Percentiles rank a stretch among this genome's conserved stretches.
These are phyloP conservation scores for Saturnispora galanensis DNA, from an alignment of 805 yeast species.

Conservation along the genomic window DNA sequence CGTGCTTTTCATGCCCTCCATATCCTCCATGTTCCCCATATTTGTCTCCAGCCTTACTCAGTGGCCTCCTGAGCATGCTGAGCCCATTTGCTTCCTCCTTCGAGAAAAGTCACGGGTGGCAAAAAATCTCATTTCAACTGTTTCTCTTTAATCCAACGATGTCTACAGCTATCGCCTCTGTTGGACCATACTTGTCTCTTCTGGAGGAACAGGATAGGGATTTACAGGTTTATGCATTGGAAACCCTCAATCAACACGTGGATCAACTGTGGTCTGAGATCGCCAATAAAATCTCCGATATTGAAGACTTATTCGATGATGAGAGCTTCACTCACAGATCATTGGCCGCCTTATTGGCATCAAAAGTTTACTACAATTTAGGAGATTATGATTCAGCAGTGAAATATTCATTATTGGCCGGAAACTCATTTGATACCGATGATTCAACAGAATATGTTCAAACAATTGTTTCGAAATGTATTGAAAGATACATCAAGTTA, in stretches of 20 bases:
- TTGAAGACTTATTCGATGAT: slow-evolving; percentile 89
- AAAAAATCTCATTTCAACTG: neutral
- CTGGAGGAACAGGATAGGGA: slow-evolving; percentile 70
- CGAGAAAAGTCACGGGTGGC: slow-evolving; percentile 6
- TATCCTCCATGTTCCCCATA: no score
- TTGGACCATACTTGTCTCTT: slow-evolving; percentile 87
- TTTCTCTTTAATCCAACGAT: slow-evolving; percentile 8
- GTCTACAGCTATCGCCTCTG: slow-evolving; percentile 44
- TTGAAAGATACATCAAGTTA: slow-evolving; percentile 64
- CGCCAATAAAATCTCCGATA: slow-evolving; percentile 77
- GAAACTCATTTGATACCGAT: slow-evolving; percentile 61
- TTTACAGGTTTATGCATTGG: slow-evolving; percentile 76
- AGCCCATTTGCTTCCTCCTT: neutral
- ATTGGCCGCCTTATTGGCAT: slow-evolving; percentile 85
- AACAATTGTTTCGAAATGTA: slow-evolving; percentile 89
- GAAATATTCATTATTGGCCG: slow-evolving; percentile 79
- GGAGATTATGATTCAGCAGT: slow-evolving; percentile 93
- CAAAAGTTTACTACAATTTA: slow-evolving; percentile 82
- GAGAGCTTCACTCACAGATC: slow-evolving; percentile 54
- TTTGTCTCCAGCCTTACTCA: no score
- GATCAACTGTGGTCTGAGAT: slow-evolving; percentile 97
- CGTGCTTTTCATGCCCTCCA: no score
- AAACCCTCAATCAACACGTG: slow-evolving; percentile 69
- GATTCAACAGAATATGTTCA: slow-evolving; percentile 81
- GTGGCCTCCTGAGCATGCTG: no score